A percentile compares a stretch with the other conserved stretches of the same genome.
Evolutionary conservation across 1,139 yeast species (phyloP).

Genomic region (Candida tropicalis): DNA sequence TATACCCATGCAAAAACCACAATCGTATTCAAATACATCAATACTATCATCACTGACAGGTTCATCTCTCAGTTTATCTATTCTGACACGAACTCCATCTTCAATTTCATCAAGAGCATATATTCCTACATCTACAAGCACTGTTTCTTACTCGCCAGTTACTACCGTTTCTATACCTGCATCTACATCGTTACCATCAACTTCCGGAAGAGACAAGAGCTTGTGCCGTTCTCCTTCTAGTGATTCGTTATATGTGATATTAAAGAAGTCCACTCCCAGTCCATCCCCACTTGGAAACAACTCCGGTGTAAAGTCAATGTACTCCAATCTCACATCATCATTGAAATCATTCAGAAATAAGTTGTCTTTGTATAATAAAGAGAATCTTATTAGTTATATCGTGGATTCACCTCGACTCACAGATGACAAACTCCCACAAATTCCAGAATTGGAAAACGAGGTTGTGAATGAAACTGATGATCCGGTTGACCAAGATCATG

Average conservation of each 20-base stretch:
- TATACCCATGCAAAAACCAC: constrained; percentile 9
- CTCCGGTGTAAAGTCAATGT: constrained; percentile 10
- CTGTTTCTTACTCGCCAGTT: not conserved
- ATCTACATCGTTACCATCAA: not conserved
- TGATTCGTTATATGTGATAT: constrained; percentile 11
- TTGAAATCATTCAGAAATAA: constrained; percentile 17
- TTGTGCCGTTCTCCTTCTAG: constrained; percentile 10
- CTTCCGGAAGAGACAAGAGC: not conserved
- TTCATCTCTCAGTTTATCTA: not conserved
- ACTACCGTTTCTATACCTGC: not conserved
- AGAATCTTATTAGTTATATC: constrained; percentile 9
- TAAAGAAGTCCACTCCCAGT: constrained; percentile 5
- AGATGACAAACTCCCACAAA: constrained; percentile 24
- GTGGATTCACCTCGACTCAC: constrained; percentile 25
- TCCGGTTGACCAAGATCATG: not conserved
- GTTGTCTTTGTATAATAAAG: constrained; percentile 9
- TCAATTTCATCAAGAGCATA: too few relatives aligned
- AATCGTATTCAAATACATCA: constrained; percentile 4
- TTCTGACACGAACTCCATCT: too few relatives aligned
- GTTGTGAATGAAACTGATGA: not conserved
- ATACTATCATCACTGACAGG: constrained; percentile 5
- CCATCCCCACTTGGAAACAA: not conserved
- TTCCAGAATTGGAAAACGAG: constrained; percentile 4
- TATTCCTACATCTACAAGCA: not conserved
- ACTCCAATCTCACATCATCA: constrained; percentile 22